Conservation (phyloP, 2,329 filamentous ascomycete genomes). For the Phialophora chinensis region DNA sequence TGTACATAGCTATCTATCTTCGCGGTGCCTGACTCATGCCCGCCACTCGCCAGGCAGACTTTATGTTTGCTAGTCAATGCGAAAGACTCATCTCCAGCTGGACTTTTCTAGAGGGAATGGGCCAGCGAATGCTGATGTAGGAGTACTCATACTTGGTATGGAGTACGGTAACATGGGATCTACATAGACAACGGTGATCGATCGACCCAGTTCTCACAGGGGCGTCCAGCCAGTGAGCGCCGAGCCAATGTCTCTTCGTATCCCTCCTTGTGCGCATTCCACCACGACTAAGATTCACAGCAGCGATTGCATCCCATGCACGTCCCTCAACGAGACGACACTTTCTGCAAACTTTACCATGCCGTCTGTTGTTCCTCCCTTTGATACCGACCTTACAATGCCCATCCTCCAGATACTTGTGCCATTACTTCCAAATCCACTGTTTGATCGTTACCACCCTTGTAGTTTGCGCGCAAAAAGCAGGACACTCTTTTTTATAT, state of each 20-base stretch:
- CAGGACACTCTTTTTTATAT: not conserved
- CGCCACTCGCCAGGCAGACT: constrained; percentile 14
- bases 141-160: not conserved
- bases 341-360: not conserved
- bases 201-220: not conserved
- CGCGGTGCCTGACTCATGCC: constrained; percentile 17
- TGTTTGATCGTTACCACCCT: not conserved
- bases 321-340: not conserved
- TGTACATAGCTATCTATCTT: constrained; percentile 23
- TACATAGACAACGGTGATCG: not conserved
- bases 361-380: not conserved
- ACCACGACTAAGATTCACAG: not conserved
- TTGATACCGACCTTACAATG: not conserved
- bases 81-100: constrained; percentile 33
- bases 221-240: not conserved
- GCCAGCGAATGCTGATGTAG: not conserved
- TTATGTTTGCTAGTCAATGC: constrained; percentile 23
- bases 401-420: not conserved
- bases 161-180: too few species aligned
- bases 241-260: not conserved
- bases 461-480: not conserved
- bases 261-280: not conserved
- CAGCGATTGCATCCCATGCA: not conserved
- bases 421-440: not conserved
- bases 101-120: not conserved